Evolutionary conservation across 2,329 filamentous ascomycete species (phyloP).

Genomic region (Cercospora janseana): DNA sequence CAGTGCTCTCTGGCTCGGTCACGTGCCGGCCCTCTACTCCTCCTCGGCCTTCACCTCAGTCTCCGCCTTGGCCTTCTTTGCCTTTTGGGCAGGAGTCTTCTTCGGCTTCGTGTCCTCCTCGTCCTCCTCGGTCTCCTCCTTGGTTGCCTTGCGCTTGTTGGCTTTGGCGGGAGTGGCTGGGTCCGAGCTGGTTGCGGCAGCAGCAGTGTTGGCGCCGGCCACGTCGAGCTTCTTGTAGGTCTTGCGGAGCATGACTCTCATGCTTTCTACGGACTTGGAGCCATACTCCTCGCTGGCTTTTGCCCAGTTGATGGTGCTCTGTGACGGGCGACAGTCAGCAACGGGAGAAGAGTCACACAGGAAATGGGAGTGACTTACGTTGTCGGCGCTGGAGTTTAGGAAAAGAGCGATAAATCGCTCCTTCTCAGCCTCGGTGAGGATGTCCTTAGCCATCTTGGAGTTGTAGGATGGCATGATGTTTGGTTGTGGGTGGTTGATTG

Average conservation of each 20-base stretch:
- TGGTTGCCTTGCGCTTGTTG: constrained; percentile 34
- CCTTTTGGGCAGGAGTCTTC: neutral
- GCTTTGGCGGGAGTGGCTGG: constrained; percentile 16
- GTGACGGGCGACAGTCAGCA: constrained; percentile 9
- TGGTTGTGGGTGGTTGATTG: neutral
- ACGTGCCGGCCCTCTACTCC: constrained; percentile 43
- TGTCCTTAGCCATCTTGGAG: constrained; percentile 28
- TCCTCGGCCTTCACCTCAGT: constrained; percentile 45
- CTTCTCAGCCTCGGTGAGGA: constrained; percentile 33
- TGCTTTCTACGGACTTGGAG: constrained; percentile 28
- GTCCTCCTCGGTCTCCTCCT: constrained; percentile 3
- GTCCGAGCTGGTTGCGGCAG: neutral
- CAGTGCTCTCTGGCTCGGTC: neutral
- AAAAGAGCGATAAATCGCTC: constrained; percentile 32
- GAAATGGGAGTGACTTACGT: constrained; percentile 13
- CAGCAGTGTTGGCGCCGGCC: constrained; percentile 25
- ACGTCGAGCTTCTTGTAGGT: constrained; percentile 33
- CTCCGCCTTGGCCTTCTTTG: constrained; percentile 3
- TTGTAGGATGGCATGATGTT: constrained; percentile 29
- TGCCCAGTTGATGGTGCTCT: constrained; percentile 34
- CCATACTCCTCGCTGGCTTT: constrained; percentile 32
- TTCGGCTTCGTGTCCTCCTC: constrained; percentile 38
- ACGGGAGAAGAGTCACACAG: neutral
- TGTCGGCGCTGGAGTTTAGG: constrained; percentile 27
- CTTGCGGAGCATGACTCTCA: constrained; percentile 28